Base-by-base conservation (phyloP, 2,329 filamentous ascomycete genomes). In the Arthrobotrys iridis region DNA sequence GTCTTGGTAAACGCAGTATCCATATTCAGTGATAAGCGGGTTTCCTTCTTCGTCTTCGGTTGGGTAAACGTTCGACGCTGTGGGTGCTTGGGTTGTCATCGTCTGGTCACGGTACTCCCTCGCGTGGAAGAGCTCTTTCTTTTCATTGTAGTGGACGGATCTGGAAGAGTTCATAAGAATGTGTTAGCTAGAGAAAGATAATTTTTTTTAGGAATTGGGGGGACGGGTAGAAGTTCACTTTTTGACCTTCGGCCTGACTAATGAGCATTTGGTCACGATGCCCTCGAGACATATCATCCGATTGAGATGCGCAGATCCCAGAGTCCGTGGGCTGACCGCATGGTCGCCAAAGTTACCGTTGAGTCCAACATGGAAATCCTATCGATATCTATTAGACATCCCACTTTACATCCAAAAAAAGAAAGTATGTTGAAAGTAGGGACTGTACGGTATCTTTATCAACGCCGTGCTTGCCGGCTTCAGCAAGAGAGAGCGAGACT, bases 231-330 rank as follows among this genome's bases (percentile, higher is more conserved):
- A 11, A 37, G 13, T 13, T 4, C 20, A 75, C 84, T 96, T 96
- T 77, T 98, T 90, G n/a, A 99, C 89, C 83, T 99, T 99, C 8
- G 95, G 95, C 67, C 96, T 88, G 77, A 99, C 96, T 18, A 99
- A 86, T 22, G 93, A 97, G 83, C 93, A 96, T 82, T 95, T 91
- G 35, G 95, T 99, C 43, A 99, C 95, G 80, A 99, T 99, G 50
- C 95, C 95, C 83, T 99, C 95, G 59, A 99, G 87, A 2, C 93
- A 97, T 11, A 99, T 92, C 93, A 99, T 97, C 80, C 92, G 90
- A 83, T 99, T 99, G 67, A 99, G 87, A 80, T 96, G 92, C 41
- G 89, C 87, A 1, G 94, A 97, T 58, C 92, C 92, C 28, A 99
- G 84, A 0, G 95, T 98, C 78, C 95, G 89, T 41, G 95, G 95